Conservation (phyloP, 768 basidiomycete species). For the Psilocybe cyanescens region DNA sequence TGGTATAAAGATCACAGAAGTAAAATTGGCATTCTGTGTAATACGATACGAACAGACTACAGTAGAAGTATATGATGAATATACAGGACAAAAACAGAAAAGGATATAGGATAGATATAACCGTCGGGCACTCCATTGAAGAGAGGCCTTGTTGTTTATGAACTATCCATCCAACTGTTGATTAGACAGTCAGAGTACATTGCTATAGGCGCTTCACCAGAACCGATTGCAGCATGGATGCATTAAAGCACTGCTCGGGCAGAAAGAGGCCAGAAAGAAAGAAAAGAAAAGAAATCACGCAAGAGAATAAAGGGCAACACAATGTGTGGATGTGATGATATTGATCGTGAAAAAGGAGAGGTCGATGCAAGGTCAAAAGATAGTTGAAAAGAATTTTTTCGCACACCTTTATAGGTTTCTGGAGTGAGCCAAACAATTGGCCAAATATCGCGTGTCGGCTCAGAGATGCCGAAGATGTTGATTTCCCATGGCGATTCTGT, state of each 20-base stretch:
- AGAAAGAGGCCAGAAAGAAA: constrained; percentile 62
- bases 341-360: background rate
- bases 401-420: background rate
- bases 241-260: constrained; percentile 69
- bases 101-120: constrained; percentile 34
- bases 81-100: background rate
- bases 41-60: background rate
- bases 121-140: constrained; percentile 35
- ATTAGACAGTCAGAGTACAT: constrained; percentile 56
- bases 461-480: constrained; percentile 2
- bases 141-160: constrained; percentile 37
- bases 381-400: constrained; percentile 1
- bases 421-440: constrained; percentile 17
- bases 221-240: constrained; percentile 75
- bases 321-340: background rate
- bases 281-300: constrained; percentile 1
- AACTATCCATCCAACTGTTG: constrained; percentile 55
- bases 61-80: background rate
- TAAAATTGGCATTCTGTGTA: too few relatives aligned
- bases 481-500: background rate
- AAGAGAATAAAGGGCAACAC: constrained; percentile 5
- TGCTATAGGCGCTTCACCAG: constrained; percentile 75
- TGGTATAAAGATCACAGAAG: too few relatives aligned
- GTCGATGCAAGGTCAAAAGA: background rate
- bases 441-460: constrained; percentile 26